Evolutionary conservation across 106 monocot species (phyloP).

Genomic region (Dioscorea alata): DNA sequence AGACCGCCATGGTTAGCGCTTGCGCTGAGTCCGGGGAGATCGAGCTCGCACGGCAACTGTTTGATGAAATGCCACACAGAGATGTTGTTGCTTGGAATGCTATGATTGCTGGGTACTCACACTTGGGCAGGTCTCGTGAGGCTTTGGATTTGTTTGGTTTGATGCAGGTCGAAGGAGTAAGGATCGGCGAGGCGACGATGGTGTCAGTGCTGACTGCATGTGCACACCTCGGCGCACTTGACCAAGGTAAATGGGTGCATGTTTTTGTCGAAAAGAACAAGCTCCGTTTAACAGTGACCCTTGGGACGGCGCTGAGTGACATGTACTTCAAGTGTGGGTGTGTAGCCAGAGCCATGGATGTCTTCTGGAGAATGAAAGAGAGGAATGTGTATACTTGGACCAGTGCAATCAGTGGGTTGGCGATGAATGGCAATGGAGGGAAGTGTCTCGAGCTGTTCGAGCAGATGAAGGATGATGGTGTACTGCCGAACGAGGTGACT

Average conservation of each 20-base stretch:
- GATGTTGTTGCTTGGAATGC: constrained; percentile 74
- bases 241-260: constrained; percentile 70
- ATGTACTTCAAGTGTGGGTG: constrained; percentile 87
- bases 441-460: constrained; percentile 47
- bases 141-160: constrained; percentile 37
- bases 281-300: constrained; percentile 36
- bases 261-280: constrained; percentile 27
- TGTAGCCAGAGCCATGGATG: constrained; percentile 47
- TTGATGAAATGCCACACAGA: constrained; percentile 59
- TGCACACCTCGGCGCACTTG: constrained; percentile 58
- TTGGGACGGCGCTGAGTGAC: constrained; percentile 69
- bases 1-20: constrained; percentile 52
- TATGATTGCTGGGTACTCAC: constrained; percentile 68
- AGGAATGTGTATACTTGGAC: constrained; percentile 79
- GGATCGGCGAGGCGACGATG: constrained; percentile 57
- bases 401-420: constrained; percentile 59
- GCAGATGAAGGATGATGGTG: constrained; percentile 33
- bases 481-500: constrained; percentile 55
- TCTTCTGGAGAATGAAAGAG: constrained; percentile 58
- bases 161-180: constrained; percentile 46
- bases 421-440: constrained; percentile 55
- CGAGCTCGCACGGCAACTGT: constrained; percentile 45
- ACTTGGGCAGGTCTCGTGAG: constrained; percentile 33
- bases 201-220: constrained; percentile 68
- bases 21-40: constrained; percentile 35